Evolutionary conservation across 176 grass and related monocot species (phyloP), one percentile per base, ranked within the genome.

Genomic region (Triticum aestivum): DNA sequence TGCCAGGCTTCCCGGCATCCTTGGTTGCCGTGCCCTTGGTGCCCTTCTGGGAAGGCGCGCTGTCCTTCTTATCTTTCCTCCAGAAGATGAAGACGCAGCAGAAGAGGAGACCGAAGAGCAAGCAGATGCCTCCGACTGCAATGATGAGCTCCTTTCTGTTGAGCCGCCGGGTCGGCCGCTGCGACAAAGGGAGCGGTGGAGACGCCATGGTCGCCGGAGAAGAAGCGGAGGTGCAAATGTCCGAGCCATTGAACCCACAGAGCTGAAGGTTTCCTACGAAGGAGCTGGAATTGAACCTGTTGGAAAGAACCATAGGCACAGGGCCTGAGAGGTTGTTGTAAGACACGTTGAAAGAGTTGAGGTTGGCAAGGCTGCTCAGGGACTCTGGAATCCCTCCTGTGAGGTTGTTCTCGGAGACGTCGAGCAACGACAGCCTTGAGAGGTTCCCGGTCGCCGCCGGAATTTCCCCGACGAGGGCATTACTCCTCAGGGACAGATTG

Each of bases 251-350:
- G 75, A 91, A 96, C 30, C 97, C 97, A 44, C 97, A 99, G 80
- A 99, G 86, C 85, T 89, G 85, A 41, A 96, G 74, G 87, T 99
- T 99, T 15, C 97, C 94, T 12, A 74, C 30, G 83, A 99, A 99
- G 24, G 97, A 99, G 89, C 85, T 99, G 6, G 92, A 93, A 62
- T 97, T 91, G 83, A 99, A 99, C 78, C 94, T 99, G 61, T n/a
- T 86, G 66, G 94, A 90, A 27, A 99, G 92, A 67, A n/a, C 79
- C 44, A 80, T 24, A 13, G 97, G 85, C 18, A 99, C 97, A 11
- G 90, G 89, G 0, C 97, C 97, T 0, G 87, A 94, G 45, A 99
- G 79, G 62, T 86, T 91, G 74, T 99, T 99, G 75, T 91, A 77
- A 9, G 97, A 97, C 42, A 97, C 92, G 78, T 96, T 90, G 83